Evolutionary conservation across 306 rosid species (phyloP), one percentile per base, ranked within the genome.

Genomic region (Cyclanthera cordifolia): DNA sequence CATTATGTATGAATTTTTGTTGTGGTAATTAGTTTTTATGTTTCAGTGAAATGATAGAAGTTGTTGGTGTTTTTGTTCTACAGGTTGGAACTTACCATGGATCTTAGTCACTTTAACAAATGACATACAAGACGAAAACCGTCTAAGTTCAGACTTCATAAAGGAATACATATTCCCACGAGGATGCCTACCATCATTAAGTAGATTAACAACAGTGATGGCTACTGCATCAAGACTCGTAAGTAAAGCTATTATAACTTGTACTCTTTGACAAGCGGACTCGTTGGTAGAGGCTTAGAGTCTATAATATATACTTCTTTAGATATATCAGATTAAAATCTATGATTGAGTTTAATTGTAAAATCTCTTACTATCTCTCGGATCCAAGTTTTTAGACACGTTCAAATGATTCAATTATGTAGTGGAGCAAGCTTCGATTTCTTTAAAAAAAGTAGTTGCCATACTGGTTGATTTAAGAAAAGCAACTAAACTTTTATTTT

Each of bases 121-220:
- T 37, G 43, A 4, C 43, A 37, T n/a, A n/a, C n/a, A n/a, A n/a
- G 86, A 89, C 6, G 88, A 81, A 72, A 67, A 89, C 58, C 81
- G 88, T 34, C 79, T 75, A 67, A 89, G 98, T 75, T 83, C 91
- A 28, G 93, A 86, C 67, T 92, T 92, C 28, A 89, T 92, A 41
- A 92, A 85, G 74, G 96, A 92, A 77, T 85, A 87, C 68, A 87
- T 92, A 46, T 92, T 92, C 60, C 95, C 95, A 0, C 93, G 95
- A 14, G 93, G 85, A 64, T 89, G 95, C 64, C 39, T 89, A 27
- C 98, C 98, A 68, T 92, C 86, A 16, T 72, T 89, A 46, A 85
- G 87, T 75, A 79, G 96, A 71, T 67, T 92, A 67, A 87, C 89
- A 74, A 79, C 93, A 28, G 82, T 94, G 77, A 93, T 93, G 95